These are phyloP conservation scores for Trichoderma reesei DNA, from an alignment of 495 filamentous ascomycete genomes.

Conservation along the genomic window DNA sequence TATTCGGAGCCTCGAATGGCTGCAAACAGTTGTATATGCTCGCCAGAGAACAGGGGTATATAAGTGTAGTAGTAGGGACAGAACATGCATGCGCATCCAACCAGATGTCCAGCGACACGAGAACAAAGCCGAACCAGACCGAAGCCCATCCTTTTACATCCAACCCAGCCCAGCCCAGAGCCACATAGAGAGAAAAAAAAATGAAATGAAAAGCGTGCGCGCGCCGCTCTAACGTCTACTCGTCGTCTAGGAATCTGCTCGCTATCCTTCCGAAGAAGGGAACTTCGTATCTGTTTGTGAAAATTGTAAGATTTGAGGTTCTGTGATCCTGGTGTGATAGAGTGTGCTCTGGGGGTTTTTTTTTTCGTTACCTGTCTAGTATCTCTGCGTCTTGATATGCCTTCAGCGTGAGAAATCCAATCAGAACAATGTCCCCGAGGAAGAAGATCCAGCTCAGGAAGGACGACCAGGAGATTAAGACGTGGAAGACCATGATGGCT, in stretches of 20 bases:
- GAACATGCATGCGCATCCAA: neutral
- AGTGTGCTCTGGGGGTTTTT: neutral
- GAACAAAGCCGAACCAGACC: neutral
- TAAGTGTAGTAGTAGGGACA: neutral
- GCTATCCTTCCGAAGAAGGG: slow-evolving; percentile 78
- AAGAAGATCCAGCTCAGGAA: slow-evolving; percentile 80
- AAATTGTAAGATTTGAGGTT: neutral
- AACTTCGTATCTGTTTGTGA: slow-evolving; percentile 54
- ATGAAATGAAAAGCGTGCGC: neutral
- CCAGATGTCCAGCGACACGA: neutral
- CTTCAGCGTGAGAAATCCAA: slow-evolving; percentile 64
- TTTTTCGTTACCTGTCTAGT: slow-evolving; percentile 56
- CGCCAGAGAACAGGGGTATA: neutral
- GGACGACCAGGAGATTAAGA: slow-evolving; percentile 73
- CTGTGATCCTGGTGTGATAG: slow-evolving; percentile 7
- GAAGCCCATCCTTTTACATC: too few relatives aligned
- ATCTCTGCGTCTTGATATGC: slow-evolving; percentile 88
- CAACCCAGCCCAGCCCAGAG: neutral
- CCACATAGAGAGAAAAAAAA: neutral
- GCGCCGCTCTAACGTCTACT: slow-evolving; percentile 37
- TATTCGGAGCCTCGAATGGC: too few relatives aligned
- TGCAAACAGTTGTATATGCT: too few relatives aligned
- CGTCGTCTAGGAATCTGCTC: slow-evolving; percentile 85
- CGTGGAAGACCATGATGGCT: slow-evolving; percentile 72
- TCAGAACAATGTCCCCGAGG: slow-evolving; percentile 61